Percentiles rank a stretch among this genome's conserved stretches.
phyloP scores from a whole-genome alignment of 352 stramenopile genomes.

The Hyaloperonospora brassicae region DNA sequence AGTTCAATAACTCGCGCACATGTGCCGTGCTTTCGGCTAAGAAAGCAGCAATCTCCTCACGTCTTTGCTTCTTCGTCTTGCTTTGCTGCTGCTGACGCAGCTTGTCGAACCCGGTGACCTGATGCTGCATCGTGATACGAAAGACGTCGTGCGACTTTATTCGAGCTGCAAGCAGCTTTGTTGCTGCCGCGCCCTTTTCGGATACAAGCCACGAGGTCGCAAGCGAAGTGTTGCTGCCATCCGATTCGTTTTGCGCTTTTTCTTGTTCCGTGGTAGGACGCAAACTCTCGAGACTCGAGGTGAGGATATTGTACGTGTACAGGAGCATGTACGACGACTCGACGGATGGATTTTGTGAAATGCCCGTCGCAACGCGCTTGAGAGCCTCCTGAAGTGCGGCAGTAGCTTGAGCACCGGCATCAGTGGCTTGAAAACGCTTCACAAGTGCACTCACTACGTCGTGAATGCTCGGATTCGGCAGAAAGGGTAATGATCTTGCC shows the following conservation, averaged over 20 bases:
- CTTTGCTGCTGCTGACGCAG: conserved; percentile 30
- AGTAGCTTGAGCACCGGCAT: conserved; percentile 37
- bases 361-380: conserved; percentile 66
- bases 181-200: conserved; percentile 65
- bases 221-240: conserved; percentile 24
- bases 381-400: conserved; percentile 70
- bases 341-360: conserved; percentile 77
- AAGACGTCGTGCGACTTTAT: conserved; percentile 44
- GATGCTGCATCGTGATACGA: conserved; percentile 51
- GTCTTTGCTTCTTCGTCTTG: conserved; percentile 39
- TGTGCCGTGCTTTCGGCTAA: conserved; percentile 44
- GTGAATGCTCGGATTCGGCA: conserved; percentile 80
- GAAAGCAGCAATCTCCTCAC: conserved; percentile 25
- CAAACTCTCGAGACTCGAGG: conserved; percentile 63
- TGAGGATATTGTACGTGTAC: conserved; percentile 80
- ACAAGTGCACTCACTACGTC: conserved; percentile 64
- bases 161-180: conserved; percentile 45
- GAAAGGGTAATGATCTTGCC: conserved; percentile 71
- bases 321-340: conserved; percentile 82
- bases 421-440: conserved; percentile 57
- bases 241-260: conserved; percentile 49
- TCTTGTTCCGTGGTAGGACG: conserved; percentile 58
- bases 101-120: conserved; percentile 79
- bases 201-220: conserved; percentile 71
- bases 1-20: conserved; percentile 82